Evolutionary conservation across 2,329 filamentous ascomycete species (phyloP).

Genomic region (Aspergillus tamarii): DNA sequence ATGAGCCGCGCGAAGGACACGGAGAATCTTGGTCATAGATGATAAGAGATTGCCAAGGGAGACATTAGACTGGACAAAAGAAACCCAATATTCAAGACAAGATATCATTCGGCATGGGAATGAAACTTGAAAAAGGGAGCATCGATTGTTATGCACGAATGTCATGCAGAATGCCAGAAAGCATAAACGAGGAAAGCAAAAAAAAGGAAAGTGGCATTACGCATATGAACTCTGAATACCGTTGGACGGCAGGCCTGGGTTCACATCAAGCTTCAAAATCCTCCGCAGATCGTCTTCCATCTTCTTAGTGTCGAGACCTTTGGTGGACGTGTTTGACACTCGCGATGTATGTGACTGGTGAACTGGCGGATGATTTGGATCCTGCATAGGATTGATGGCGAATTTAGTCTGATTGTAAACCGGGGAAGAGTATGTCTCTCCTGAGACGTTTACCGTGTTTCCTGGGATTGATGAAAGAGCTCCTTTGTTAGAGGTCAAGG

Average conservation of each 20-base stretch:
- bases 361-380: slow-evolving; percentile 27
- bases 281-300: slow-evolving; percentile 54
- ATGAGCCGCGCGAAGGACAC: slow-evolving; percentile 22
- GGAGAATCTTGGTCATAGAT: not conserved
- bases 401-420: slow-evolving; percentile 28
- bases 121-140: not conserved
- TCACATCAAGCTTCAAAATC: slow-evolving; percentile 49
- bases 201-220: slow-evolving; percentile 19
- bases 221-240: slow-evolving; percentile 40
- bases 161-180: not conserved
- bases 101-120: not conserved
- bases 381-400: slow-evolving; percentile 14
- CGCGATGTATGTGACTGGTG: slow-evolving; percentile 28
- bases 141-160: not conserved
- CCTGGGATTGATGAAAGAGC: slow-evolving; percentile 28
- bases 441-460: slow-evolving; percentile 12
- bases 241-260: slow-evolving; percentile 31
- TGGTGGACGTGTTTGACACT: slow-evolving; percentile 26
- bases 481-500: slow-evolving; percentile 38
- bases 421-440: slow-evolving; percentile 25
- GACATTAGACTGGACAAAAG: not conserved
- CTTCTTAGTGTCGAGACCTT: slow-evolving; percentile 44
- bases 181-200: not conserved
- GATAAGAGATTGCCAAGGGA: not conserved
- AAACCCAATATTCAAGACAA: not conserved